Percentiles rank a stretch among this genome's conserved stretches.
Evolutionary conservation across 2,329 filamentous ascomycete species (phyloP).

Genomic region (Ramichloridium luteum): DNA sequence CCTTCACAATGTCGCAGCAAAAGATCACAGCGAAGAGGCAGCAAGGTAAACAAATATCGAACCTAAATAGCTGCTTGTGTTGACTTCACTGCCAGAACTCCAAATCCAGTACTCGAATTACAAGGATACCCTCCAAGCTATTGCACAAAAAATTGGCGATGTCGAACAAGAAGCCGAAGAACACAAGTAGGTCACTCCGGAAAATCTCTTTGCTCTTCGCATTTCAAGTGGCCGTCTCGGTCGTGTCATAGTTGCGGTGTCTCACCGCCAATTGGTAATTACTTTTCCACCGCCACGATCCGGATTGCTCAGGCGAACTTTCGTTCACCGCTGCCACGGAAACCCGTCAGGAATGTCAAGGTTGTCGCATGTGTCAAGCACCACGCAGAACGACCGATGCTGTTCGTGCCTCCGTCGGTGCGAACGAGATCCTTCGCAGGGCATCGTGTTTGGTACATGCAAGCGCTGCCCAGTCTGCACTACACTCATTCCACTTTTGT

Average conservation of each 20-base stretch:
- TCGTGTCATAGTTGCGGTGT: conserved; percentile 13
- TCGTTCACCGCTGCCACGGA: conserved; percentile 25
- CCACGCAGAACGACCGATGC: not conserved
- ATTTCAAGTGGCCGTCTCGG: not conserved
- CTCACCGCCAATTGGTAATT: conserved; percentile 17
- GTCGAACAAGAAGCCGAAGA: conserved; percentile 96
- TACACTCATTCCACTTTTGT: conserved; percentile 3
- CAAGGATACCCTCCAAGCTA: conserved; percentile 69
- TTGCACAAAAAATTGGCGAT: conserved; percentile 92
- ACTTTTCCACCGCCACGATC: conserved; percentile 1
- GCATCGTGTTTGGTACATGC: not conserved
- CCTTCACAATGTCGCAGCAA: conserved; percentile 32
- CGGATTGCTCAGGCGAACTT: conserved; percentile 12
- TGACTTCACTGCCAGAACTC: too few relatives aligned
- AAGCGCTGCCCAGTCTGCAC: not conserved
- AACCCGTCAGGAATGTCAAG: conserved; percentile 3
- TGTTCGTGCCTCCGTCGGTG: conserved; percentile 5
- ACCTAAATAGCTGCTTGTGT: too few relatives aligned
- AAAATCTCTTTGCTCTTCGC: conserved; percentile 4
- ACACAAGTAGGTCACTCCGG: conserved; percentile 60
- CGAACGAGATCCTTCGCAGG: not conserved
- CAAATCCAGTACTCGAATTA: conserved; percentile 69
- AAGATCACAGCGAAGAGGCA: conserved; percentile 55
- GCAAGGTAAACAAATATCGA: too few relatives aligned
- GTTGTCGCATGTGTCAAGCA: too few relatives aligned